A percentile compares a stretch with the other conserved stretches of the same genome.
These are phyloP conservation scores for Microbotryum lychnidis-dioicae DNA, from an alignment of 1,284 basidiomycete genomes.

Conservation along the genomic window DNA sequence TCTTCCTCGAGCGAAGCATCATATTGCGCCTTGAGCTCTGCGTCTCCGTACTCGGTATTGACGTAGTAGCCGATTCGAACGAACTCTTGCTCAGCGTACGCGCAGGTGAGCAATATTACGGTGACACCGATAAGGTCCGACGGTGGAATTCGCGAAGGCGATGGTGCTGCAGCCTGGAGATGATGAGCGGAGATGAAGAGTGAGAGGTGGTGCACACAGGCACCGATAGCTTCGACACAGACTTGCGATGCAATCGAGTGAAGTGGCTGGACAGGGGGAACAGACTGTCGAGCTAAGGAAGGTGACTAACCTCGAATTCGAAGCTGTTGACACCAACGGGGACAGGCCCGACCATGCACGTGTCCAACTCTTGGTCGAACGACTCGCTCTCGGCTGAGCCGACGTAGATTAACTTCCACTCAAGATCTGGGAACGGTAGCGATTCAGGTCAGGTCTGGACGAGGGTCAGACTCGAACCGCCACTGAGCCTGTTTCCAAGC, in stretches of 20 bases:
- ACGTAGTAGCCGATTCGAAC: conserved; percentile 99
- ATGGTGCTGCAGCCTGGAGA: conserved; percentile 48
- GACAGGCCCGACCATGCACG: conserved; percentile 71
- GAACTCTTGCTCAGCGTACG: conserved; percentile 90
- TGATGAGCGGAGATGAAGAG: not conserved
- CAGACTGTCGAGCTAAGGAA: not conserved
- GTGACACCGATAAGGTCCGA: conserved; percentile 83
- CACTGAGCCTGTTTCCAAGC: conserved; percentile 20
- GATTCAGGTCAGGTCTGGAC: not conserved
- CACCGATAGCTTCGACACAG: not conserved
- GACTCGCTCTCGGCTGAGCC: conserved; percentile 89
- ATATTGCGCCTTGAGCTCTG: conserved; percentile 70
- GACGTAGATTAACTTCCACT: conserved; percentile 96
- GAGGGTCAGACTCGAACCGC: not conserved
- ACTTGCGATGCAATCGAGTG: not conserved
- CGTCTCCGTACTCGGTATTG: conserved; percentile 94
- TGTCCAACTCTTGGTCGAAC: conserved; percentile 56
- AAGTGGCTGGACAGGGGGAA: not conserved
- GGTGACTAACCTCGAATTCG: conserved; percentile 62
- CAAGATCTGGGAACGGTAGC: conserved; percentile 58
- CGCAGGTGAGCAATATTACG: conserved; percentile 81
- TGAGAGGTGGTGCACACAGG: not conserved
- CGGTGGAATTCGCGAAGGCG: conserved; percentile 62
- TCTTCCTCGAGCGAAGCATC: conserved; percentile 53
- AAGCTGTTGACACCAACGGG: conserved; percentile 93